Percentiles rank a stretch among this genome's conserved stretches.
phyloP scores from a whole-genome alignment of 495 filamentous ascomycete species.

The Lasiosphaeria ovina region DNA sequence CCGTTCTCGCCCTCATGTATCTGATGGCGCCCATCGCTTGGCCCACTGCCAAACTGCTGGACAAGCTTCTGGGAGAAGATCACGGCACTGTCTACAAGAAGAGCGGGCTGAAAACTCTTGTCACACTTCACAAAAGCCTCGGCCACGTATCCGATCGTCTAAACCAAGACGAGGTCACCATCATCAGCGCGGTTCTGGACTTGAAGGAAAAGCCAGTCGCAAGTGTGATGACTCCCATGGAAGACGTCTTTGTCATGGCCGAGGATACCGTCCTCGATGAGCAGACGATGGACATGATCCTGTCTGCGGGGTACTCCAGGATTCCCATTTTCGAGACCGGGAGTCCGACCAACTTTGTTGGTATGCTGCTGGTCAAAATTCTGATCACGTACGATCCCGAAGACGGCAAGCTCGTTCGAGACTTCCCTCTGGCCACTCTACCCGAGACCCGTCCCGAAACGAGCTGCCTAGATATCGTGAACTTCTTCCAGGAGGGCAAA shows the following conservation, averaged over 20 bases:
- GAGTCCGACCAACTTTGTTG: constrained; percentile 82
- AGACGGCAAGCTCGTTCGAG: constrained; percentile 76
- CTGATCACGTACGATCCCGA: constrained; percentile 98
- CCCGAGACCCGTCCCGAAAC: constrained; percentile 94
- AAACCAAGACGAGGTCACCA: constrained; percentile 96
- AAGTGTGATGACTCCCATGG: constrained; percentile 97
- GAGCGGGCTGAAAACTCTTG: constrained; percentile 73
- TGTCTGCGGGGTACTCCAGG: constrained; percentile 89
- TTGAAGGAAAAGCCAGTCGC: constrained; percentile 94
- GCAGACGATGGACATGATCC: constrained; percentile 84
- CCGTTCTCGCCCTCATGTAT: constrained; percentile 89
- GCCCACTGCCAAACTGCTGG: constrained; percentile 87
- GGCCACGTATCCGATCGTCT: constrained; percentile 84
- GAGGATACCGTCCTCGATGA: constrained; percentile 90
- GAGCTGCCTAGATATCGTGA: constrained; percentile 95
- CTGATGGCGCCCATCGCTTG: constrained; percentile 81
- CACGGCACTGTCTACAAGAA: constrained; percentile 97
- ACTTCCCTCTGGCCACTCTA: constrained; percentile 89
- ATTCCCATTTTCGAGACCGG: constrained; percentile 91
- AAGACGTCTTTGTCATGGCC: constrained; percentile 93
- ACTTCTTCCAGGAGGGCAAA: constrained; percentile 99
- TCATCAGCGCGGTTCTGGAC: constrained; percentile 94
- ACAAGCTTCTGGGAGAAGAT: constrained; percentile 83
- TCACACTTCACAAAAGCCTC: constrained; percentile 88
- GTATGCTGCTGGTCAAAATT: constrained; percentile 97